Percentiles rank a stretch among this genome's conserved stretches.
Conservation (phyloP, 2,329 filamentous ascomycete genomes). For the Fusarium sp. region DNA sequence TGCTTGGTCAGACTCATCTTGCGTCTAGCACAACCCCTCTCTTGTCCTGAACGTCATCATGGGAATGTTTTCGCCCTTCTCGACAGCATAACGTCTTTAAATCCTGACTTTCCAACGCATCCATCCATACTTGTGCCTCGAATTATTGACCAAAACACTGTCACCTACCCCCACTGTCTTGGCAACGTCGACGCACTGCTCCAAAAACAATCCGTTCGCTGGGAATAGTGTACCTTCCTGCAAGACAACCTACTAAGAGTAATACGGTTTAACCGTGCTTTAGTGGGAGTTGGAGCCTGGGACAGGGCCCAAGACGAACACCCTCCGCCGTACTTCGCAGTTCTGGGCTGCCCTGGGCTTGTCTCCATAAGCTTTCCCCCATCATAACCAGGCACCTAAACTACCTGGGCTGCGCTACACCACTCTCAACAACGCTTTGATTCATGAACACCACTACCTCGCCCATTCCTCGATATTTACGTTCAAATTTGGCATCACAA, state of each 20-base stretch:
- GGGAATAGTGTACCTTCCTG: slow-evolving; percentile 8
- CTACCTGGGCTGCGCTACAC: slow-evolving; percentile 8
- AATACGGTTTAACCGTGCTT: slow-evolving; percentile 12
- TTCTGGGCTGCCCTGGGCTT: slow-evolving; percentile 11
- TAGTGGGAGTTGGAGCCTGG: slow-evolving; percentile 32
- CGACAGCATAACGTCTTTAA: slow-evolving; percentile 27
- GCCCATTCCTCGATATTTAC: slow-evolving; percentile 31
- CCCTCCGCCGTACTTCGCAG: slow-evolving; percentile 21
- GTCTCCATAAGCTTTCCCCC: slow-evolving; percentile 27
- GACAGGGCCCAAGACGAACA: slow-evolving; percentile 21
- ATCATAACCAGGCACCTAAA: slow-evolving; percentile 11
- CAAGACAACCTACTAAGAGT: slow-evolving; percentile 5
- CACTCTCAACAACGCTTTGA: slow-evolving; percentile 25
- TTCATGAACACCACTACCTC: slow-evolving; percentile 46
- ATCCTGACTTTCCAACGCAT: slow-evolving; percentile 7
- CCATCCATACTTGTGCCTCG: not conserved
- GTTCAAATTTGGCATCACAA: slow-evolving; percentile 34
- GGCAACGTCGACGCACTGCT: slow-evolving; percentile 35
- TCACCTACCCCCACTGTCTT: slow-evolving; percentile 39
- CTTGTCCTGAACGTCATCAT: slow-evolving; percentile 11
- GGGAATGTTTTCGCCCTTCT: slow-evolving; percentile 25
- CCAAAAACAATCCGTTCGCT: slow-evolving; percentile 15
- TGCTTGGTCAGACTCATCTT: slow-evolving; percentile 8
- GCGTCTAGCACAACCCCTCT: slow-evolving; percentile 11
- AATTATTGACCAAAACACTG: slow-evolving; percentile 2